Conservation (phyloP, 345 rosid genomes). For the Physaria fendleri region DNA sequence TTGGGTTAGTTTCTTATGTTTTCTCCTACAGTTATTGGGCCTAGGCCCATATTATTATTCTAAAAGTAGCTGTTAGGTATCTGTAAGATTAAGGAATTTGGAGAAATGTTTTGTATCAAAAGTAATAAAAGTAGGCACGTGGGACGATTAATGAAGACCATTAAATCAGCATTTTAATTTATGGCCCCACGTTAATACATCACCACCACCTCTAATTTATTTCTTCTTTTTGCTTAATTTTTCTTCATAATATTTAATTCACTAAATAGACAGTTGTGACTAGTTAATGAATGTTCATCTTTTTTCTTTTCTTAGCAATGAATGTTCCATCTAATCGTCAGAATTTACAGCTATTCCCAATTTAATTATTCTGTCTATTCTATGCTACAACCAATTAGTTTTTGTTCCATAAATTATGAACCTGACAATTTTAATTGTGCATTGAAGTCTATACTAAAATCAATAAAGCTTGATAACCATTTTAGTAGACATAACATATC, state of each 20-base stretch:
- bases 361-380: conserved; percentile 11
- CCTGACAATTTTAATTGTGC: not conserved
- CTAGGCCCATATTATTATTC: no score
- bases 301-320: no score
- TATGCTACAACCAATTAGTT: conserved; percentile 16
- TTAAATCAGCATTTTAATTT: conserved; percentile 11
- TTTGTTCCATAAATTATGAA: conserved; percentile 13
- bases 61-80: no score
- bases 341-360: conserved; percentile 16
- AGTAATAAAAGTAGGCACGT: conserved; percentile 14
- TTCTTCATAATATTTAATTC: not conserved
- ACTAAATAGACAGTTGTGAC: conserved; percentile 19
- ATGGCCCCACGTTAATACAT: conserved; percentile 18
- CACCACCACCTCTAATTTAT: not conserved
- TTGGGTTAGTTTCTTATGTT: no score
- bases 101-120: not conserved
- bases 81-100: no score
- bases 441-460: not conserved
- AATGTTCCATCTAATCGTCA: conserved; percentile 5
- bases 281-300: not conserved
- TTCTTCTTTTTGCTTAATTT: not conserved
- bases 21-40: no score
- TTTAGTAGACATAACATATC: not conserved
- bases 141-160: conserved; percentile 22
- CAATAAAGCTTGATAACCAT: not conserved